A percentile compares a stretch with the other conserved stretches of the same genome.
phyloP scores from a whole-genome alignment of 2,329 filamentous ascomycete species.

The Pochonia chlamydosporia region DNA sequence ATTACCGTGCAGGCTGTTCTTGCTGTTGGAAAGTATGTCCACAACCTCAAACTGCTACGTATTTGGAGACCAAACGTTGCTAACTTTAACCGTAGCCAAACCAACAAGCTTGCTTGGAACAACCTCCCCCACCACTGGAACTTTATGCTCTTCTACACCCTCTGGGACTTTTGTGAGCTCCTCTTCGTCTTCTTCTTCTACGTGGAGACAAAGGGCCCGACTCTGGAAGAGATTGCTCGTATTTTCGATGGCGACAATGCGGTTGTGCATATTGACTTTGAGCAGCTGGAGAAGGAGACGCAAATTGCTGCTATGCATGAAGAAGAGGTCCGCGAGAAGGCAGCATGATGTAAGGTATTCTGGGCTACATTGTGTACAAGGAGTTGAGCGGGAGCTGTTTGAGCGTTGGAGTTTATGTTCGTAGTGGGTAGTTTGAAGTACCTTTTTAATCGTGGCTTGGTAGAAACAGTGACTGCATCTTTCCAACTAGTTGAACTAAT shows the following conservation, averaged over 20 bases:
- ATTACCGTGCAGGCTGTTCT: constrained; percentile 56
- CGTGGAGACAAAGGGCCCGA: constrained; percentile 65
- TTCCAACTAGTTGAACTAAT: too few relatives aligned
- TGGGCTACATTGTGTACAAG: too few relatives aligned
- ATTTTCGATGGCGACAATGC: constrained; percentile 59
- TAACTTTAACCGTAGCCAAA: constrained; percentile 37
- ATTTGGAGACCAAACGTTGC: too few relatives aligned
- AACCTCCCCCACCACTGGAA: constrained; percentile 56
- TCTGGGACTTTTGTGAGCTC: constrained; percentile 56
- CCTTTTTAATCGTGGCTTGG: too few relatives aligned
- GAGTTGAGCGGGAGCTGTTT: too few relatives aligned
- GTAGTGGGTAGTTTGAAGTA: not conserved
- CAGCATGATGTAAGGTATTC: constrained; percentile 7
- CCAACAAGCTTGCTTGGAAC: constrained; percentile 59
- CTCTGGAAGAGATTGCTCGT: constrained; percentile 44
- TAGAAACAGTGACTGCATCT: too few relatives aligned
- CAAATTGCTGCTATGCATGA: constrained; percentile 16
- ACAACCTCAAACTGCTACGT: too few relatives aligned
- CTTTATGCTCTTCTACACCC: constrained; percentile 60
- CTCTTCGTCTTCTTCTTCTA: constrained; percentile 61
- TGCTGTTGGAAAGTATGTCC: constrained; percentile 52
- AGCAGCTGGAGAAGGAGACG: constrained; percentile 49
- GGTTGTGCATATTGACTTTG: constrained; percentile 45
- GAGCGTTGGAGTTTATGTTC: too few relatives aligned
- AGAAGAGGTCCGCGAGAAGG: constrained; percentile 9